phyloP scores from a whole-genome alignment of 2,329 filamentous ascomycete genomes.

The Calonectria leucothoes region DNA sequence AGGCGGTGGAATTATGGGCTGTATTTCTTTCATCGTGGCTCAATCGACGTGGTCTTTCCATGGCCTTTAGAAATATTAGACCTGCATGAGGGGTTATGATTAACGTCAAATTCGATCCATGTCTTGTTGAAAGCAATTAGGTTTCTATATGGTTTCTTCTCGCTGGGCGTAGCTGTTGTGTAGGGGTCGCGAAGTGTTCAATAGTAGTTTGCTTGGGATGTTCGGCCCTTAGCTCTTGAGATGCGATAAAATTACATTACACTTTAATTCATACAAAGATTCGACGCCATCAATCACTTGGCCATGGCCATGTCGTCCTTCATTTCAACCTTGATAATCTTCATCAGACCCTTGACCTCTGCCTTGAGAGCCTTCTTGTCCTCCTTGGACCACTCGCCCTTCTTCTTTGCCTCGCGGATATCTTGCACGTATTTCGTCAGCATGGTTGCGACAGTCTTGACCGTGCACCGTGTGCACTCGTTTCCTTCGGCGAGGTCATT shows the following conservation, averaged over 20 bases:
- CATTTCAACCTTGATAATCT: background rate
- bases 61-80: background rate
- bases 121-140: too few relatives aligned
- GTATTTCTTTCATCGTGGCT: background rate
- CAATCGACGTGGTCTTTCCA: background rate
- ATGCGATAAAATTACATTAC: background rate
- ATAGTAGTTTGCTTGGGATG: too few relatives aligned
- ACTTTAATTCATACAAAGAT: background rate
- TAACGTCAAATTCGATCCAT: too few relatives aligned
- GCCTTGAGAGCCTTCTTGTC: background rate
- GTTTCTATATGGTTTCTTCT: too few relatives aligned
- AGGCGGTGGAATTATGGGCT: background rate
- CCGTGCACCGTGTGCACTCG: background rate
- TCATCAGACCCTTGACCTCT: background rate
- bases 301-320: background rate
- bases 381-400: background rate
- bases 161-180: too few relatives aligned
- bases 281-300: background rate
- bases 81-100: background rate
- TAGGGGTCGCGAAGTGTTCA: too few relatives aligned
- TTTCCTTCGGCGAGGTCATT: background rate
- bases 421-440: background rate
- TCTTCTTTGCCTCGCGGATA: background rate
- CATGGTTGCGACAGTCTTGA: background rate
- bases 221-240: too few relatives aligned